These are phyloP conservation scores for Echium plantagineum DNA, from an alignment of 257 asterid genomes.

Conservation along the genomic window DNA sequence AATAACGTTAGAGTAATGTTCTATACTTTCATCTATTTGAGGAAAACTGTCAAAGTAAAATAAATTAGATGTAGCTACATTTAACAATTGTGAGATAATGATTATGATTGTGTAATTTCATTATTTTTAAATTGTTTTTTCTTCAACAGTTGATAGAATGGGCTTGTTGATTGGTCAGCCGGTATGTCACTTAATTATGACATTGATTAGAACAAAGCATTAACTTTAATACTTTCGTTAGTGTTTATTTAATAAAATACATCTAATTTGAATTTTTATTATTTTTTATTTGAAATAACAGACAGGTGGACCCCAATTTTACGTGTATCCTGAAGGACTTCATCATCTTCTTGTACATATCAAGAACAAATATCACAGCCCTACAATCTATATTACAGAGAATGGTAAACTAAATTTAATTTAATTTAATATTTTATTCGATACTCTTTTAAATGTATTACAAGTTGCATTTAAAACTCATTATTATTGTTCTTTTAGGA, in stretches of 20 bases:
- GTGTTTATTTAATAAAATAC: too few species aligned
- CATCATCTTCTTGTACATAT: slow-evolving; percentile 14
- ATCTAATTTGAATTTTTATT: too few species aligned
- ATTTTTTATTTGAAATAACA: not conserved
- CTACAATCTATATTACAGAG: slow-evolving; percentile 16
- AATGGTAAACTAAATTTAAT: slow-evolving; percentile 12
- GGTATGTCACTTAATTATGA: slow-evolving; percentile 1
- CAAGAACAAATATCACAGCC: slow-evolving; percentile 16
- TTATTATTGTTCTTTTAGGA: slow-evolving; percentile 4
- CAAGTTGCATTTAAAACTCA: not conserved
- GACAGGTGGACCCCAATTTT: slow-evolving; percentile 15
- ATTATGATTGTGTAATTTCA: too few species aligned
- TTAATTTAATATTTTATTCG: not conserved
- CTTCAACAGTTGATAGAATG: not conserved
- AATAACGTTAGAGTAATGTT: too few species aligned
- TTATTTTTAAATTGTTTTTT: too few species aligned
- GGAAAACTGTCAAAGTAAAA: too few species aligned
- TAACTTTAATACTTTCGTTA: too few species aligned
- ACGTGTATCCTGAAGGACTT: slow-evolving; percentile 16
- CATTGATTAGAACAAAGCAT: too few species aligned
- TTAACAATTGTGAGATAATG: too few species aligned
- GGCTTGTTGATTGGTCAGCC: slow-evolving; percentile 9
- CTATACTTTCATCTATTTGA: too few species aligned
- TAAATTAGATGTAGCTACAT: too few species aligned
- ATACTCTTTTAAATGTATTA: not conserved